Percentiles rank a stretch among this genome's conserved stretches.
Evolutionary conservation across 768 basidiomycete genomes (phyloP).

Genomic region (Epithele typhae): DNA sequence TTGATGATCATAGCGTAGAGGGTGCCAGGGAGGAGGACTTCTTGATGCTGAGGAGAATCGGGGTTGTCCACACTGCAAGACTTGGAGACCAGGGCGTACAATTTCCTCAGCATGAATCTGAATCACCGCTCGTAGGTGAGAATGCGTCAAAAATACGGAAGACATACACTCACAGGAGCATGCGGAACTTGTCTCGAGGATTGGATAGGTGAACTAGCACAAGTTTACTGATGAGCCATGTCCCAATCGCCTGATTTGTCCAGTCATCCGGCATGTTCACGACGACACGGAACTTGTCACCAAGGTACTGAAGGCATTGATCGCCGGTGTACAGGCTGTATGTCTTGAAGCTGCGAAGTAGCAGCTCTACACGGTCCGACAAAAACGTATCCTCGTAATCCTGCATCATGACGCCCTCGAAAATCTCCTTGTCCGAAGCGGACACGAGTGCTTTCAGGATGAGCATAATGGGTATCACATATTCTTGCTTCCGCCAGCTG

Average conservation of each 20-base stretch:
- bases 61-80: slow-evolving; percentile 93
- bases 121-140: slow-evolving; percentile 3
- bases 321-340: slow-evolving; percentile 84
- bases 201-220: slow-evolving; percentile 86
- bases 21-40: slow-evolving; percentile 89
- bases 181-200: slow-evolving; percentile 89
- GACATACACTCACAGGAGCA: slow-evolving; percentile 71
- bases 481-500: slow-evolving; percentile 97
- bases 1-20: slow-evolving; percentile 98
- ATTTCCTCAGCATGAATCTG: slow-evolving; percentile 96
- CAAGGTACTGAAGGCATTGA: slow-evolving; percentile 92
- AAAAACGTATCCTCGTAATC: slow-evolving; percentile 97
- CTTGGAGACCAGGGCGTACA: slow-evolving; percentile 87
- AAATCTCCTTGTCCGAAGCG: slow-evolving; percentile 93
- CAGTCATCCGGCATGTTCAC: slow-evolving; percentile 90
- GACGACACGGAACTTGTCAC: slow-evolving; percentile 94
- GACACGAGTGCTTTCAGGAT: slow-evolving; percentile 89
- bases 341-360: slow-evolving; percentile 92
- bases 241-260: slow-evolving; percentile 77
- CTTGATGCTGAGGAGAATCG: slow-evolving; percentile 98
- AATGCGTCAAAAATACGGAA: neutral
- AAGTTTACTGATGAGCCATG: slow-evolving; percentile 78
- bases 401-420: slow-evolving; percentile 93
- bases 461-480: slow-evolving; percentile 95
- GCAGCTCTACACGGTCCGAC: slow-evolving; percentile 92